Evolutionary conservation across 345 rosid species (phyloP), one percentile per base, ranked within the genome.

Genomic region (Heritiera fomes): DNA sequence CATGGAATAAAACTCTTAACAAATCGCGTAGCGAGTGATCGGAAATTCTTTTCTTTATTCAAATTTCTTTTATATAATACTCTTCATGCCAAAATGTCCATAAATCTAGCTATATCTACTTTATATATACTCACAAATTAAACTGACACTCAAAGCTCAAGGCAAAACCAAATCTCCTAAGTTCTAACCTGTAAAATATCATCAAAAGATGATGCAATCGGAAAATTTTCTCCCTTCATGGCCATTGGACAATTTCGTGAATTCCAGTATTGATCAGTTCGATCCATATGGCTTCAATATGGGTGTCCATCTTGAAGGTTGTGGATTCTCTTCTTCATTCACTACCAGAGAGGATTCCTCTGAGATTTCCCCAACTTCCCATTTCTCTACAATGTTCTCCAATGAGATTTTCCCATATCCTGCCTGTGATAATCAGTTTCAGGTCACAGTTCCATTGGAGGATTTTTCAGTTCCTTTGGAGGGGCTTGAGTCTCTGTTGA

Each of bases 291-390:
- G 55, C 11, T 10, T 75, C 7, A 46, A 49, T 40, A 46, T 79
- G 66, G 79, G 73, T 71, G 77, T 46, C 30, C 59, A 60, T 78
- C 56, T 50, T 49, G 62, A 79, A 56, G 67, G 58, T 60, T 43
- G 47, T 78, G 83, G 77, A 41, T 83, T 85, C 55, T 78, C 84
- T 23, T 34, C 80, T 79, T 68, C 87, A 52, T 73, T 81, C n/a
- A 73, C 76, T 12, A 53, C 58, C n/a, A 65, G 47, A 4, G 82
- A 82, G 18, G 82, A 78, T 38, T 38, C 58, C 28, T 77, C 76
- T 9, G 78, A 78, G 10, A 65, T 75, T 68, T 79, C 75, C 0
- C 74, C 77, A 1, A 58, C 75, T 46, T 72, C 79, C 9, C 15
- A 49, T 75, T 63, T 80, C 38, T 75, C 84, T 20, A 43, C 77